These are phyloP conservation scores for Aspergillus haitiensis DNA, from an alignment of 495 filamentous ascomycete species.

Conservation along the genomic window DNA sequence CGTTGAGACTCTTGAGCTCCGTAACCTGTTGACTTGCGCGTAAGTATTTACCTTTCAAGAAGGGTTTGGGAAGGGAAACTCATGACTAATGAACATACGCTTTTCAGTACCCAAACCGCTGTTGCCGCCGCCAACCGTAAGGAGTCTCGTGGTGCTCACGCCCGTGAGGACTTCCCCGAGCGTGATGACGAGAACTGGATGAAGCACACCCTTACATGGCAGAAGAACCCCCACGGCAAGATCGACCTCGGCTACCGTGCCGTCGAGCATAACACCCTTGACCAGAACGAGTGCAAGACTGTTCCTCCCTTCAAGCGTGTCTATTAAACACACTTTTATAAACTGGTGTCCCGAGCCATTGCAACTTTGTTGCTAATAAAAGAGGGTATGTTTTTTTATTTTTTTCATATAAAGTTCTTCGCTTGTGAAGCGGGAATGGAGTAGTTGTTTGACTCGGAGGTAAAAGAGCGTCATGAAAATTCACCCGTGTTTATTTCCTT, in stretches of 20 bases:
- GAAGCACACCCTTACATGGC: constrained; percentile 96
- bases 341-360: constrained; percentile 6
- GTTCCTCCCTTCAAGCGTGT: constrained; percentile 86
- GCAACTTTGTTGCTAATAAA: constrained; percentile 10
- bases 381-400: constrained; percentile 6
- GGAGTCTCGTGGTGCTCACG: constrained; percentile 93
- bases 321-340: constrained; percentile 53
- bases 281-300: constrained; percentile 85
- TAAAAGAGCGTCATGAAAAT: constrained; percentile 41
- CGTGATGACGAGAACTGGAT: constrained; percentile 95
- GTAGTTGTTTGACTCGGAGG: constrained; percentile 11
- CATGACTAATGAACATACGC: neutral
- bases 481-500: constrained; percentile 40
- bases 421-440: constrained; percentile 10
- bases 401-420: neutral
- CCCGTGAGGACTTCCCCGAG: constrained; percentile 91
- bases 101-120: constrained; percentile 74
- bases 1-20: constrained; percentile 89
- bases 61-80: neutral
- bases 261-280: constrained; percentile 75
- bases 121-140: constrained; percentile 80
- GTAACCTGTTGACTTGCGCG: constrained; percentile 94
- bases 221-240: constrained; percentile 81
- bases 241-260: constrained; percentile 75
- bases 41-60: constrained; percentile 45